Percentiles rank a stretch among this genome's conserved stretches.
Evolutionary conservation across 73 alveolate species (phyloP).

Genomic region (Paramecium sonneborni): DNA sequence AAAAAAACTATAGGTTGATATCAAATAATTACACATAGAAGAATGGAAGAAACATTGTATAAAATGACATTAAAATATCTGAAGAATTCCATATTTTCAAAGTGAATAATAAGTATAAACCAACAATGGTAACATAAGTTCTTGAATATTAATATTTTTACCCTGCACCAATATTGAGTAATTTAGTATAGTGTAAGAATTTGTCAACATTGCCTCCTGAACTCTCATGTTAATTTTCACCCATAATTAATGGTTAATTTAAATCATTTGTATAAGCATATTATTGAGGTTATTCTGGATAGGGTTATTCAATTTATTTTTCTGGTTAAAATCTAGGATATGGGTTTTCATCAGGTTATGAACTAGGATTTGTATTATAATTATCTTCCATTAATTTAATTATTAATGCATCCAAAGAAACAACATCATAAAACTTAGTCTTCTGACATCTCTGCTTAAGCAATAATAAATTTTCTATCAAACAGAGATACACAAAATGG

Average conservation of each 20-base stretch:
- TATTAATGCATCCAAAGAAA: slow-evolving; percentile 54
- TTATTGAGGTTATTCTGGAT: not conserved
- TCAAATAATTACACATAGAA: not conserved
- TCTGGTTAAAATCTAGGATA: not conserved
- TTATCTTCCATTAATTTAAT: not conserved
- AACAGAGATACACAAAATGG: not conserved
- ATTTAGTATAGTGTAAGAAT: not conserved
- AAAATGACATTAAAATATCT: slow-evolving; percentile 5
- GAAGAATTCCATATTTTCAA: not conserved
- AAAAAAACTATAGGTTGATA: not conserved
- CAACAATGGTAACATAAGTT: not conserved
- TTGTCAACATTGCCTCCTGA: not conserved
- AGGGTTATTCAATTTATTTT: not conserved
- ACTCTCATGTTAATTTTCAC: slow-evolving; percentile 10
- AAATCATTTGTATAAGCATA: not conserved
- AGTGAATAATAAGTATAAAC: not conserved
- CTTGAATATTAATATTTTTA: not conserved
- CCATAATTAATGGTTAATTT: not conserved
- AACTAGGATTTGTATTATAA: not conserved
- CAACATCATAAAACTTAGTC: slow-evolving; percentile 51
- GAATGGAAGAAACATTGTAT: slow-evolving; percentile 40
- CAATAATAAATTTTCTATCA: slow-evolving; percentile 23
- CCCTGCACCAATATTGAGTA: slow-evolving; percentile 40
- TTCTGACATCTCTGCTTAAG: slow-evolving; percentile 41
- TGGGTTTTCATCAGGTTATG: not conserved